Base-by-base conservation (phyloP, 495 filamentous ascomycete genomes). In the Viridothelium virens region DNA sequence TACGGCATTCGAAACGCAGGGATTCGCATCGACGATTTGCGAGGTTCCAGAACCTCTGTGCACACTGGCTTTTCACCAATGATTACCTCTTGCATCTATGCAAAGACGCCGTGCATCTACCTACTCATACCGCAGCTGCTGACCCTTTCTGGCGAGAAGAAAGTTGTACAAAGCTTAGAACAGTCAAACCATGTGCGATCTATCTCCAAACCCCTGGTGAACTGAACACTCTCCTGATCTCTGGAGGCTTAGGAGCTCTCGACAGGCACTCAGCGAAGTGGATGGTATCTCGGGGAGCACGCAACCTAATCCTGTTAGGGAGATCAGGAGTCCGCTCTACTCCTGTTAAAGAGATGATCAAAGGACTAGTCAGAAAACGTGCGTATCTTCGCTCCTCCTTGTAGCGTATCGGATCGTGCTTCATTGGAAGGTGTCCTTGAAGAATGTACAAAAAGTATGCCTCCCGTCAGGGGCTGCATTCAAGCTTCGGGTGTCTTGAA, bases 241-340 rank as follows among this genome's bases (percentile, higher is more conserved):
- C 76, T 9, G 79, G 80, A 10, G 80, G 80, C 56, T 68, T 79
- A 7, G 80, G 80, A 25, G 80, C 79, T 39, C 67, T 83, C 1
- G 80, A 78, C 1, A 16, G 64, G 34, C 16, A n/a, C 44, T 37
- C 62, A 33, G 41, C 48, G 14, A 33, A 34, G n/a, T 61, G 47
- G 25, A 61, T 62, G 33, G 38, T 34, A 34, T 36, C 47, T 7
- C 50, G 44, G 9, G 48, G 48, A n/a, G 64, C 64, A 38, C 56
- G 56, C 25, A 25, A 50, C 33, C n/a, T 65, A n/a, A 48, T 65
- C 34, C 46, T 66, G 16, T 38, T 61, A 46, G 64, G 61, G 7
- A 67, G 56, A n/a, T 14, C 48, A 14, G 48, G 48, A 53, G 11
- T n/a, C 5, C 48, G 5, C 5, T 14, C 48, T 18, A 53, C 10